Evolutionary conservation across 768 basidiomycete genomes (phyloP).

Genomic region (Rhizopogon roseolus): DNA sequence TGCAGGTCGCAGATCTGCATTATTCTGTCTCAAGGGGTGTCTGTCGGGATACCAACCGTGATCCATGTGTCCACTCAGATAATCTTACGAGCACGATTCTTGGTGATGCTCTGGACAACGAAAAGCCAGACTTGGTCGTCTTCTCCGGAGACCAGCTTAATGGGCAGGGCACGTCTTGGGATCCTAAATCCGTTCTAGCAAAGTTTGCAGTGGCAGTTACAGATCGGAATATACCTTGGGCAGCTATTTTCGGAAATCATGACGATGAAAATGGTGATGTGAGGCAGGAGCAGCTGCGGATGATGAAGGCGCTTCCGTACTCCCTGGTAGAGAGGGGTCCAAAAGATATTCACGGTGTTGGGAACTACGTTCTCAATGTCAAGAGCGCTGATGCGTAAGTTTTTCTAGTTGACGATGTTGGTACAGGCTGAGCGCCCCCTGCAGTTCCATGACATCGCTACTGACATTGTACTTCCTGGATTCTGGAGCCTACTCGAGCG

Average conservation of each 20-base stretch:
- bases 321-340: conserved; percentile 80
- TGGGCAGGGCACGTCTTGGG: conserved; percentile 88
- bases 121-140: conserved; percentile 88
- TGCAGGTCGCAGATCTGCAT: conserved; percentile 92
- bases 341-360: conserved; percentile 79
- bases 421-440: conserved; percentile 2
- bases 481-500: conserved; percentile 71
- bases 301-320: conserved; percentile 81
- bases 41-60: conserved; percentile 66
- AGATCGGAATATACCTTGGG: conserved; percentile 79
- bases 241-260: conserved; percentile 92
- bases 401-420: neutral
- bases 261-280: conserved; percentile 68
- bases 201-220: conserved; percentile 83
- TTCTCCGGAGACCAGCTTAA: conserved; percentile 94
- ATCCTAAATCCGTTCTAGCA: conserved; percentile 79
- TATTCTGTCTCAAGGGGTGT: conserved; percentile 76
- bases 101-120: conserved; percentile 61
- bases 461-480: conserved; percentile 90
- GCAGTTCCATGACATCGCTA: conserved; percentile 81
- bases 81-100: conserved; percentile 75
- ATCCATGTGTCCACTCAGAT: conserved; percentile 62
- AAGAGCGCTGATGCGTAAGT: conserved; percentile 80
- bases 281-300: conserved; percentile 60
- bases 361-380: conserved; percentile 88